A percentile compares a stretch with the other conserved stretches of the same genome.
These are phyloP conservation scores for Picochlorum sp. DNA, from an alignment of 139 green algal genomes.

Conservation along the genomic window DNA sequence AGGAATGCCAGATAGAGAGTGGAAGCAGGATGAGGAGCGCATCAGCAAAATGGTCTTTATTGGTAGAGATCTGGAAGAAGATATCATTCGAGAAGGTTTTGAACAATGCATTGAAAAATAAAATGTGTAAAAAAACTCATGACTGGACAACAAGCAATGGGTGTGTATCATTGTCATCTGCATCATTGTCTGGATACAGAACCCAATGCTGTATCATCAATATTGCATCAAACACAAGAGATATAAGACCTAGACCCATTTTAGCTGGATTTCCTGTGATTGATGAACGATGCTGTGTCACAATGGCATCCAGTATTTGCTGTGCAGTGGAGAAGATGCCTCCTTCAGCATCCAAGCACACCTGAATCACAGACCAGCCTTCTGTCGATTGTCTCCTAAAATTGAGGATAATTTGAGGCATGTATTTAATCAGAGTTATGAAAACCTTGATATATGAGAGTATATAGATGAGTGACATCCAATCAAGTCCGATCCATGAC, in stretches of 20 bases:
- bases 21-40: conserved; percentile 60
- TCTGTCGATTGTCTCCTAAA: conserved; percentile 32
- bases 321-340: conserved; percentile 43
- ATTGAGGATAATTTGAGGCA: conserved; percentile 49
- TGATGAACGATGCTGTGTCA: conserved; percentile 25
- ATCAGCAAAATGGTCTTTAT: conserved; percentile 82
- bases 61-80: conserved; percentile 51
- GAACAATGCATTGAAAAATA: conserved; percentile 44
- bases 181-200: conserved; percentile 18
- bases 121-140: background rate
- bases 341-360: conserved; percentile 52
- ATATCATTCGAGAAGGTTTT: conserved; percentile 49
- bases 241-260: conserved; percentile 46
- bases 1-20: conserved; percentile 68
- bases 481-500: conserved; percentile 6
- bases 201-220: conserved; percentile 58
- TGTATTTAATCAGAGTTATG: conserved; percentile 55
- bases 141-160: background rate
- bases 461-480: conserved; percentile 40
- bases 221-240: conserved; percentile 49
- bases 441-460: conserved; percentile 47
- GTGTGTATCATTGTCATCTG: background rate
- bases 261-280: conserved; percentile 50
- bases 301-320: conserved; percentile 31
- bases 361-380: conserved; percentile 33